Percentiles rank a stretch among this genome's conserved stretches.
Evolutionary conservation across 176 grass and related monocot species (phyloP).

Genomic region (Paspalum vaginatum): DNA sequence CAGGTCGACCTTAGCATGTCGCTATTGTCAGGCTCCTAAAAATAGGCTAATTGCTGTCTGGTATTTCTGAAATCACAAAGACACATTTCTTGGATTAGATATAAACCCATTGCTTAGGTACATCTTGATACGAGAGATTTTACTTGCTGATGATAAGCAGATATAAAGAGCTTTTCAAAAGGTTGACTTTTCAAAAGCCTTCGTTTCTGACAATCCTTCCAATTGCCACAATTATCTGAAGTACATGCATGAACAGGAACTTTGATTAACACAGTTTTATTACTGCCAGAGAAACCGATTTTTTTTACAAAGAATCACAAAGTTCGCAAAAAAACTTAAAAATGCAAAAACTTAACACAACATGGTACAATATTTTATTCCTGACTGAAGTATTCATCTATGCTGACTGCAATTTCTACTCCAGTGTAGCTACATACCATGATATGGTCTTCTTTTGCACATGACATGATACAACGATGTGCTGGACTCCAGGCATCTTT

Average conservation of each 20-base stretch:
- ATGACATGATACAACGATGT: neutral
- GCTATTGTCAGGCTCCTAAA: too few relatives aligned
- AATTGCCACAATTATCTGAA: neutral
- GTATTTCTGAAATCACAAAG: too few relatives aligned
- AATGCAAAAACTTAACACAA: neutral
- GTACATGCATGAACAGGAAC: neutral
- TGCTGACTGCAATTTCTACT: neutral
- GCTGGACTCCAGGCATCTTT: neutral
- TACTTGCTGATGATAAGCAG: neutral
- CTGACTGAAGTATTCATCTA: neutral
- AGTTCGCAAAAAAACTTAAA: neutral
- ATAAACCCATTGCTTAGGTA: too few relatives aligned
- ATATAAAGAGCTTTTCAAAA: neutral
- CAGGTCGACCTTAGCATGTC: too few relatives aligned
- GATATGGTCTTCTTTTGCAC: neutral
- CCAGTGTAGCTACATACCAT: neutral
- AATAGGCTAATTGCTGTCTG: too few relatives aligned
- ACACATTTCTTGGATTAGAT: too few relatives aligned
- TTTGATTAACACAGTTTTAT: slow-evolving; percentile 1
- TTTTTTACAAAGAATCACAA: slow-evolving; percentile 23
- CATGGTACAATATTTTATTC: neutral
- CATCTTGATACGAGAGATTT: neutral
- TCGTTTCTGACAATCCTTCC: neutral
- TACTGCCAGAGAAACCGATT: slow-evolving; percentile 1
- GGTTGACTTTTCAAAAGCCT: neutral